Percentiles rank a stretch among this genome's conserved stretches.
These are phyloP conservation scores for Phytophthora colocasiae DNA, from an alignment of 352 stramenopile species.

Conservation along the genomic window DNA sequence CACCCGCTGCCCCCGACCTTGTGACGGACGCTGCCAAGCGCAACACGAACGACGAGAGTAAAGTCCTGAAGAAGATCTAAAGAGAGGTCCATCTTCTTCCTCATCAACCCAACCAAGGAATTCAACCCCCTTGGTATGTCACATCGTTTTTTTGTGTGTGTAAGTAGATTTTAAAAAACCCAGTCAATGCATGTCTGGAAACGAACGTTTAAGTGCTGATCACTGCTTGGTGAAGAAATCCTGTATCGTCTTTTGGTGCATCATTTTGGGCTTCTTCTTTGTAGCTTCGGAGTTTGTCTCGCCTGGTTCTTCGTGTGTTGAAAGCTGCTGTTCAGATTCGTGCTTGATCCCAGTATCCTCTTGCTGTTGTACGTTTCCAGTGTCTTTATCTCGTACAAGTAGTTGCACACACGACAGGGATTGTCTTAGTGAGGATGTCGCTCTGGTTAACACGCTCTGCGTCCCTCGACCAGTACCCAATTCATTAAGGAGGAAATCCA, in stretches of 20 bases:
- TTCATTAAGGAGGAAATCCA: constrained; percentile 39
- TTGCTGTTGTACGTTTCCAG: not conserved
- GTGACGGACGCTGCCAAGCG: constrained; percentile 20
- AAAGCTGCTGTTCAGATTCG: constrained; percentile 4
- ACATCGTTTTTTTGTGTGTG: constrained; percentile 22
- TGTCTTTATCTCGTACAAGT: not conserved
- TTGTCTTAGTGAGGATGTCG: constrained; percentile 28
- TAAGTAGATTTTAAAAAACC: constrained; percentile 30
- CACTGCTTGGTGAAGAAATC: constrained; percentile 37
- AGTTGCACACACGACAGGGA: constrained; percentile 10
- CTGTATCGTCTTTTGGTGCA: constrained; percentile 36
- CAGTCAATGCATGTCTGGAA: constrained; percentile 30
- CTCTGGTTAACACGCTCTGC: constrained; percentile 27
- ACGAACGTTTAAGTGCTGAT: constrained; percentile 10
- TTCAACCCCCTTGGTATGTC: constrained; percentile 24
- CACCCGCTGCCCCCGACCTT: constrained; percentile 11
- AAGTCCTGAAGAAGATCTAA: constrained; percentile 18
- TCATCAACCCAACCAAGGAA: constrained; percentile 8
- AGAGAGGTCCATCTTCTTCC: constrained; percentile 9
- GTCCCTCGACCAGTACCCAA: constrained; percentile 3
- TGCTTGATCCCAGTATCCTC: constrained; percentile 6
- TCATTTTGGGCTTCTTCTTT: constrained; percentile 38
- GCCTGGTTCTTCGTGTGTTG: constrained; percentile 9
- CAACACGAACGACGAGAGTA: constrained; percentile 26
- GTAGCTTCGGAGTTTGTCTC: constrained; percentile 6